Evolutionary conservation across 768 basidiomycete species (phyloP), one percentile per base, ranked within the genome.

Genomic region (Cubamyces lactineus): DNA sequence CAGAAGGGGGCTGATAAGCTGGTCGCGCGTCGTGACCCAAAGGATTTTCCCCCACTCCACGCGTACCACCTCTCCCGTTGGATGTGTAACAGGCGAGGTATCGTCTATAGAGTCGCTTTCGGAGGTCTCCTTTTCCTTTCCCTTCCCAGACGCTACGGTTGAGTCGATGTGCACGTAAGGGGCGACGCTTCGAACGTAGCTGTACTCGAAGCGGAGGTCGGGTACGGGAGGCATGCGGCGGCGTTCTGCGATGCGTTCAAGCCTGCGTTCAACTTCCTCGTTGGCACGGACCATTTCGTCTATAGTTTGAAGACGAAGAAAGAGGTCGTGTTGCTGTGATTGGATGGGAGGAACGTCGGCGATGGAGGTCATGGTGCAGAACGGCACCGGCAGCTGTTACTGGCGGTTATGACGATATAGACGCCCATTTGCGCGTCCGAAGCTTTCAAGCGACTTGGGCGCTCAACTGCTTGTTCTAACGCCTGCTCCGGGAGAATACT

Each of bases 181-280:
- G 24, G 75, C 78, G 63, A 91, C 79, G 65, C 85, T 88, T 64
- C 79, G 81, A 59, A 90, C 62, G 72, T 89, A 92, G 53, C 83
- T 86, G 59, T 84, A 81, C 69, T 92, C 90, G 76, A 90, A 91
- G 26, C 90, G 88, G 40, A 91, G 75, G 70, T 92, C 90, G 26
- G 89, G 89, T 54, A 91, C 85, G 45, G 75, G 70, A 24, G 85
- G 83, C n/a, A 86, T 59, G 39, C 61, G 71, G 53, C 75, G 80
- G 15, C 63, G 58, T 24, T 59, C 63, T 5, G 63, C 48, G 41
- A 54, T 39, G 45, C 53, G 53, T 9, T 59, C 58, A 7, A 50
- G 54, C 16, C 41, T 50, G 24, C 49, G 58, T n/a, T 64, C 58
- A 16, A 46, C n/a, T 12, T 59, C 63, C 17, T 64, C 63, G 17